Evolutionary conservation across 2,329 filamentous ascomycete genomes (phyloP), one percentile per base, ranked within the genome.

Genomic region (Diaporthe longicolla): DNA sequence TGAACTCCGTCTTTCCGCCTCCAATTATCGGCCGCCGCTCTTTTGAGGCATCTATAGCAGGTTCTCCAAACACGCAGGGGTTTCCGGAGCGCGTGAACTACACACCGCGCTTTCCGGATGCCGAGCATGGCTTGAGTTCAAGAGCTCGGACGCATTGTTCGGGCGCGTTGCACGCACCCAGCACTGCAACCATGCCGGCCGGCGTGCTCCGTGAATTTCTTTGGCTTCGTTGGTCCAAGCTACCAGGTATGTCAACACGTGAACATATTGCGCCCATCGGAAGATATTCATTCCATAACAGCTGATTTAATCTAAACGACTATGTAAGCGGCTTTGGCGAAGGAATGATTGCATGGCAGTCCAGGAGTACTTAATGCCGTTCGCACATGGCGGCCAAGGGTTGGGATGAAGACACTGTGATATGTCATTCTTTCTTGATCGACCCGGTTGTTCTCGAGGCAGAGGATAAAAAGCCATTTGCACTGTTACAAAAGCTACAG

Each of bases 11-110:
- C 11, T 21, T 13, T 19, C 19, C 17, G 17, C 21, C 57, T 61
- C 57, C 35, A 61, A 43, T 61, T 61, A 61, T 43, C 57, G 58
- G 58, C 58, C 37, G 58, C 58, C 58, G 57, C 37, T 61, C 35
- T 2, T 26, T 43, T 7, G n/a, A 61, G 35, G n/a, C 37, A n/a
- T 45, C 43, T 15, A 29, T 43, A 17, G 4, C 1, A 13, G 29
- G n/a, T 13, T 21, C 24, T 61, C n/a, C 17, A 21, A 21, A 13
- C n/a, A 4, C 3, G 37, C 8, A 29, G 35, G 58, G 24, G 4
- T 45, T 29, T 21, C 7, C 58, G n/a, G 35, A 61, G 58, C 7
- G 24, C 37, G 10, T 7, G 7, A 45, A 26, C 24, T 9, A 19
- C 2, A 37, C 21, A 19, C 58, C 58, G 58, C 58, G 58, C 58